These are phyloP conservation scores for Phytophthora cryptogea DNA, from an alignment of 352 stramenopile species.

Conservation along the genomic window DNA sequence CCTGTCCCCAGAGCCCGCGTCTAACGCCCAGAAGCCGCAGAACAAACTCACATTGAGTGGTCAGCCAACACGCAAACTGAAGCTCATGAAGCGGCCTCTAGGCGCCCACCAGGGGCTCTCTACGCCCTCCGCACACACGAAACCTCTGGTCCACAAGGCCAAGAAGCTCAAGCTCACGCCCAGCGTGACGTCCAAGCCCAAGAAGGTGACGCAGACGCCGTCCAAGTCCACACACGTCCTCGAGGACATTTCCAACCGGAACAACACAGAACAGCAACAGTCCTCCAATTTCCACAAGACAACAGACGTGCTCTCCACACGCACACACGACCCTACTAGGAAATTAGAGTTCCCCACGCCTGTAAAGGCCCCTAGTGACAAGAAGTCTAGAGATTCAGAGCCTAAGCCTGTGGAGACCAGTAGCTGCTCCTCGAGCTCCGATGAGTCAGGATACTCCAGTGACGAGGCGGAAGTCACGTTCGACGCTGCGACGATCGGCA, in stretches of 20 bases:
- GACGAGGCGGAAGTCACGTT: conserved; percentile 70
- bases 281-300: conserved; percentile 4
- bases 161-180: conserved; percentile 38
- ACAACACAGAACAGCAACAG: conserved; percentile 10
- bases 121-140: conserved; percentile 9
- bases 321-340: conserved; percentile 32
- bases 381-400: conserved; percentile 1
- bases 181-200: conserved; percentile 19
- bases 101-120: conserved; percentile 22
- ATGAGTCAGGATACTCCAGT: conserved; percentile 42
- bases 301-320: not conserved
- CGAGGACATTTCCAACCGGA: conserved; percentile 50
- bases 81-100: conserved; percentile 42
- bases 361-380: conserved; percentile 27
- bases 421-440: conserved; percentile 28
- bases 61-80: conserved; percentile 40
- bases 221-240: conserved; percentile 30
- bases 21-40: conserved; percentile 29
- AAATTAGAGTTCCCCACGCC: conserved; percentile 60
- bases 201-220: conserved; percentile 9
- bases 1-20: conserved; percentile 40
- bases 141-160: conserved; percentile 11
- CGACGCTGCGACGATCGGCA: conserved; percentile 65
- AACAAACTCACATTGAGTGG: conserved; percentile 46
- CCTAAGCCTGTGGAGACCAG: conserved; percentile 21